A percentile compares a stretch with the other conserved stretches of the same genome.
These are phyloP conservation scores for Talaromyces sp. DNA, from an alignment of 2,329 filamentous ascomycete species.

Conservation along the genomic window DNA sequence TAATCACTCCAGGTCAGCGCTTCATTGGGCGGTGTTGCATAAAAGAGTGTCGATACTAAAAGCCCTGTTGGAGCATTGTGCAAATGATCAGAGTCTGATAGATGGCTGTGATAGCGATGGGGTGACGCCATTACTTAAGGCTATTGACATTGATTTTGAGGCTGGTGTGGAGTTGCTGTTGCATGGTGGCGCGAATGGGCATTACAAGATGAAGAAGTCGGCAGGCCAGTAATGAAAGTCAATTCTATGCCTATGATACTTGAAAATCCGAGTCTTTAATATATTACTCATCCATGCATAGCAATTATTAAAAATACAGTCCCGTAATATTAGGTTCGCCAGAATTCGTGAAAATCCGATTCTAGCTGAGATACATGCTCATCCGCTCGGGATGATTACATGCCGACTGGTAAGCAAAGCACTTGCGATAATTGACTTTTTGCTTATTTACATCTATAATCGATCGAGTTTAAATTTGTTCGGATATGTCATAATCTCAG, in stretches of 20 bases:
- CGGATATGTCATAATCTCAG: not conserved
- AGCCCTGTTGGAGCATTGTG: conserved; percentile 3
- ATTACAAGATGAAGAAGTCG: not conserved
- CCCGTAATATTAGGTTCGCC: no score
- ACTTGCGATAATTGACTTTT: not conserved
- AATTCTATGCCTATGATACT: not conserved
- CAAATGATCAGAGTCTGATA: not conserved
- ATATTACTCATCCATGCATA: no score
- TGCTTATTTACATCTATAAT: not conserved
- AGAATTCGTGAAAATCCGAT: no score
- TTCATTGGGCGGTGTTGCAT: conserved; percentile 1
- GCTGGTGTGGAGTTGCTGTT: conserved; percentile 17
- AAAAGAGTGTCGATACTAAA: not conserved
- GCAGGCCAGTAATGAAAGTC: not conserved
- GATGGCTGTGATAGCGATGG: conserved; percentile 10
- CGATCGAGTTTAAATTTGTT: not conserved
- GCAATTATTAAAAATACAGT: no score
- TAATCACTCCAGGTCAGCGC: not conserved
- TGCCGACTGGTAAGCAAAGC: not conserved
- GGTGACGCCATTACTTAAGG: conserved; percentile 21
- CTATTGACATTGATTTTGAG: conserved; percentile 16
- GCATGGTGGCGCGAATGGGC: conserved; percentile 15
- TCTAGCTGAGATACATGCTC: not conserved
- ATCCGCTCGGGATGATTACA: not conserved
- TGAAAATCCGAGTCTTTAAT: not conserved